A percentile compares a stretch with the other conserved stretches of the same genome.
phyloP scores from a whole-genome alignment of 2,329 filamentous ascomycete genomes.

The Talaromyces piceae region DNA sequence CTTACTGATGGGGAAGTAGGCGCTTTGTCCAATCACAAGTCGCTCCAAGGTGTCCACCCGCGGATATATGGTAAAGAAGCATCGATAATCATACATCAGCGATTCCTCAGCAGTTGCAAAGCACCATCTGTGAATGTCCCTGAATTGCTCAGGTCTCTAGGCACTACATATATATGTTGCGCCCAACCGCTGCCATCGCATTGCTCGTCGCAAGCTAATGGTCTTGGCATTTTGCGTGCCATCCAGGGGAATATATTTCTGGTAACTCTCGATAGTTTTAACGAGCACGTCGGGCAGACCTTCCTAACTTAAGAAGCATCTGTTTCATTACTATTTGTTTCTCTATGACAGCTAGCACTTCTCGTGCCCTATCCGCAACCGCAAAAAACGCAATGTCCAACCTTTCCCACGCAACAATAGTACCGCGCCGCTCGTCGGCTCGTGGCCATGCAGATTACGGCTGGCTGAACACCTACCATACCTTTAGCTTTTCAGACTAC shows the following conservation, averaged over 20 bases:
- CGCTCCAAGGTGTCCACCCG: not conserved
- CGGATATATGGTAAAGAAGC: not conserved
- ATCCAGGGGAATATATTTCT: not conserved
- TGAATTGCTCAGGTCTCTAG: not conserved
- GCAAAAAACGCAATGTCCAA: slow-evolving; percentile 50
- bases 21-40: slow-evolving; percentile 3
- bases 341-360: not conserved
- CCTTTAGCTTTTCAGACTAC: slow-evolving; percentile 71
- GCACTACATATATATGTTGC: not conserved
- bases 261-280: not conserved
- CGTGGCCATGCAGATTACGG: slow-evolving; percentile 75
- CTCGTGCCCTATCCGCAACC: not conserved
- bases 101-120: not conserved
- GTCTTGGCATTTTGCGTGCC: slow-evolving; percentile 3
- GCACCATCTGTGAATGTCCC: slow-evolving; percentile 1
- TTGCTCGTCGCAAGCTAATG: slow-evolving; percentile 2
- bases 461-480: slow-evolving; percentile 83
- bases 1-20: slow-evolving; percentile 2
- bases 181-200: not conserved
- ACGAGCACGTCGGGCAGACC: not conserved
- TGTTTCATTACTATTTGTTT: not conserved
- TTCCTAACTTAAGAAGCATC: not conserved
- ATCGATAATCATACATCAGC: not conserved
- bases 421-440: slow-evolving; percentile 61
- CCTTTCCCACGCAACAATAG: slow-evolving; percentile 63